These are phyloP conservation scores for Mycena venus DNA, from an alignment of 768 basidiomycete genomes.

Conservation along the genomic window DNA sequence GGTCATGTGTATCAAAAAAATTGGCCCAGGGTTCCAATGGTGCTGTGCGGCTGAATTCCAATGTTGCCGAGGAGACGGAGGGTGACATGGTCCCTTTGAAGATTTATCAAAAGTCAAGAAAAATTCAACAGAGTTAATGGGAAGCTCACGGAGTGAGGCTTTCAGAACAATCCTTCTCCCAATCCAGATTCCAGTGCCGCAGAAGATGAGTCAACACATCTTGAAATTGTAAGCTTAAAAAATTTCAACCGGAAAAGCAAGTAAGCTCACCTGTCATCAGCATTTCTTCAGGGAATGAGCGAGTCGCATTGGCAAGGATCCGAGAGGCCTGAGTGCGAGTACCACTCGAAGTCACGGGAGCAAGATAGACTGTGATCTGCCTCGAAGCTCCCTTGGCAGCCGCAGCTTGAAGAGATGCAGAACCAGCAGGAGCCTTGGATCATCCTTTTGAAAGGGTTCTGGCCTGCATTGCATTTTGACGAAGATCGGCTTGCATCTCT, in stretches of 20 bases:
- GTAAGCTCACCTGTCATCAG: background rate
- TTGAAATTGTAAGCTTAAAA: background rate
- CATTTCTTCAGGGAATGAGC: slow-evolving; percentile 11
- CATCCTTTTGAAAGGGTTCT: slow-evolving; percentile 12
- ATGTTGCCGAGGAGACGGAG: slow-evolving; percentile 11
- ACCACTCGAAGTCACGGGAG: slow-evolving; percentile 1
- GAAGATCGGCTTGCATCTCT: background rate
- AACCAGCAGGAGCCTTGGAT: background rate
- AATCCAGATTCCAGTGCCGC: slow-evolving; percentile 16
- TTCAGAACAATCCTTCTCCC: slow-evolving; percentile 28
- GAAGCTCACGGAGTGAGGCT: background rate
- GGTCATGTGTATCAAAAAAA: slow-evolving; percentile 11
- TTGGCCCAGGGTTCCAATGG: slow-evolving; percentile 8
- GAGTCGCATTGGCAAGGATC: slow-evolving; percentile 13
- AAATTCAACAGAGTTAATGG: background rate
- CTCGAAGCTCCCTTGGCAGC: background rate
- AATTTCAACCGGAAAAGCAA: background rate
- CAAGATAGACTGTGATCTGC: slow-evolving; percentile 14
- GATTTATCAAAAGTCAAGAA: background rate
- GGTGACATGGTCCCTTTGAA: slow-evolving; percentile 3
- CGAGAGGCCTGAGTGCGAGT: slow-evolving; percentile 6
- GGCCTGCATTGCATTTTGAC: slow-evolving; percentile 10
- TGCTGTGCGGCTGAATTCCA: slow-evolving; percentile 16
- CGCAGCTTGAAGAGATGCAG: background rate
- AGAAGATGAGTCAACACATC: background rate